Evolutionary conservation across 495 filamentous ascomycete species (phyloP).

Genomic region (Penicillium goetzii): DNA sequence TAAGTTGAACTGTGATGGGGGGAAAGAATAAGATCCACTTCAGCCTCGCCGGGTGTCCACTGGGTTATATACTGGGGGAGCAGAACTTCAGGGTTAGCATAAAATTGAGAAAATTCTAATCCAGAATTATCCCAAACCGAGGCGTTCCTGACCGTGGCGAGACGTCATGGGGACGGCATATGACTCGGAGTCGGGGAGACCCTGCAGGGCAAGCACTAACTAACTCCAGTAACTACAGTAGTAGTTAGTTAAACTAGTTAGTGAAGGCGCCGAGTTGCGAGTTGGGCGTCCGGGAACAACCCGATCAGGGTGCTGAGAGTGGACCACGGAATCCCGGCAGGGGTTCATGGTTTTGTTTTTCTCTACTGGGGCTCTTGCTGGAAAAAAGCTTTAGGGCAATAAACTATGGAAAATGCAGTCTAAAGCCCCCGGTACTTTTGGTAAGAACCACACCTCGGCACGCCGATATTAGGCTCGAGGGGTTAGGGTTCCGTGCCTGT

Average conservation of each 20-base stretch:
- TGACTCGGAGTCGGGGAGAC: slow-evolving; percentile 16
- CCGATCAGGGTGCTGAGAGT: slow-evolving; percentile 21
- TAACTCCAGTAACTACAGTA: not conserved
- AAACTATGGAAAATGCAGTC: not conserved
- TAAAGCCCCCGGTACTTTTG: not conserved
- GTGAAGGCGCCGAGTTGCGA: slow-evolving; percentile 6
- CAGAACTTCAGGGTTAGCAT: slow-evolving; percentile 1
- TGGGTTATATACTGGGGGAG: slow-evolving; percentile 15
- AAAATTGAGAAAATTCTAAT: slow-evolving; percentile 12
- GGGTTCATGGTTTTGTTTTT: not conserved
- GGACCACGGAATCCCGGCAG: slow-evolving; percentile 18
- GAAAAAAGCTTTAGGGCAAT: slow-evolving; percentile 9
- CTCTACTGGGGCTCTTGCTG: not conserved
- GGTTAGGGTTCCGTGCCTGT: not conserved
- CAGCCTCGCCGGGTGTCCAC: slow-evolving; percentile 16
- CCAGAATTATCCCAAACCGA: slow-evolving; percentile 9
- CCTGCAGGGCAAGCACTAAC: slow-evolving; percentile 12
- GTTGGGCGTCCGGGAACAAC: slow-evolving; percentile 13
- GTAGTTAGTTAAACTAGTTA: not conserved
- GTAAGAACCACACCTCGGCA: slow-evolving; percentile 14
- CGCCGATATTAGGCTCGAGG: not conserved
- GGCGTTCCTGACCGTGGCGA: slow-evolving; percentile 15
- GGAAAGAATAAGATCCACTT: slow-evolving; percentile 22
- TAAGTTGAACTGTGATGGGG: slow-evolving; percentile 6
- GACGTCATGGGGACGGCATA: slow-evolving; percentile 16